A percentile compares a stretch with the other conserved stretches of the same genome.
These are phyloP conservation scores for Rhodotorula mucilaginosa DNA, from an alignment of 1,284 basidiomycete species.

Conservation along the genomic window DNA sequence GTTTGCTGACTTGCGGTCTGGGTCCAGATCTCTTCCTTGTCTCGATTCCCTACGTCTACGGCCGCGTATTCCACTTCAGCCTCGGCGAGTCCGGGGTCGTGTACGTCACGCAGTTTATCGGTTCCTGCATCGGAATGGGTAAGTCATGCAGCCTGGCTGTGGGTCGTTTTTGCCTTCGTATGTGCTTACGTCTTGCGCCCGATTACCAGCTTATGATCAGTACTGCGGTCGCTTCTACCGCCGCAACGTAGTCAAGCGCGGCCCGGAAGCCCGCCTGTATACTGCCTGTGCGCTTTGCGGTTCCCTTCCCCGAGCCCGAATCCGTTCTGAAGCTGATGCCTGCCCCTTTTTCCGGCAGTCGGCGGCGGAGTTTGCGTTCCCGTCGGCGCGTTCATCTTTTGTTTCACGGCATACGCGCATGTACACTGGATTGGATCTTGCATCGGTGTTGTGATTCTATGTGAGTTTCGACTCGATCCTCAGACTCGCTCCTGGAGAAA, in stretches of 20 bases:
- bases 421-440: conserved; percentile 41
- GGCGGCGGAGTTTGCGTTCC: conserved; percentile 20
- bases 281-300: conserved; percentile 49
- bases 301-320: neutral
- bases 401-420: conserved; percentile 29
- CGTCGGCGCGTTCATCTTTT: conserved; percentile 33
- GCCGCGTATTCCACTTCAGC: conserved; percentile 25
- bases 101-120: conserved; percentile 36
- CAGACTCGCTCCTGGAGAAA: no score
- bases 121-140: conserved; percentile 30
- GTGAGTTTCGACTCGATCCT: conserved; percentile 17
- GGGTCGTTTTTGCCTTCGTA: neutral
- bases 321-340: neutral
- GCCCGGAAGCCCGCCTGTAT: conserved; percentile 72
- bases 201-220: conserved; percentile 9
- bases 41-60: conserved; percentile 29
- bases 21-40: conserved; percentile 30
- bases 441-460: conserved; percentile 45
- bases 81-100: conserved; percentile 35
- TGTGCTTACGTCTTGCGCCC: neutral
- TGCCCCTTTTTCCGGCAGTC: neutral
- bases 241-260: conserved; percentile 55
- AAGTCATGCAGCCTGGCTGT: neutral
- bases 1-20: neutral
- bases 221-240: conserved; percentile 52